A percentile compares a stretch with the other conserved stretches of the same genome.
Conservation (phyloP, 495 filamentous ascomycete species). For the Evernia prunastri region DNA sequence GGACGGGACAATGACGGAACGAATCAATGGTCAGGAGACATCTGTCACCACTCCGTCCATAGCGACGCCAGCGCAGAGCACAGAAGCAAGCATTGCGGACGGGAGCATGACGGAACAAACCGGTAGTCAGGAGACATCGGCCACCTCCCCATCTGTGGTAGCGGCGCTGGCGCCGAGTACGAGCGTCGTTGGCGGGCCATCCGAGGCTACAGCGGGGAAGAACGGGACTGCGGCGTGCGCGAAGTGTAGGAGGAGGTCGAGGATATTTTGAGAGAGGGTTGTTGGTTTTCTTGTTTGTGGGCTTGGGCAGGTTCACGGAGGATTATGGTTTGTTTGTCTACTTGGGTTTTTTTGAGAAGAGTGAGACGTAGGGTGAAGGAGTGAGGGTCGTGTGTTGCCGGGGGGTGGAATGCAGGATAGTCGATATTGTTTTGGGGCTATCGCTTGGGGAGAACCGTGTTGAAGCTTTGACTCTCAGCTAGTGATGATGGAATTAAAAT, state of each 20-base stretch:
- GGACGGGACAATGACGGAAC: background rate
- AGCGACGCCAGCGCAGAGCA: background rate
- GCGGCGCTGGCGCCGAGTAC: background rate
- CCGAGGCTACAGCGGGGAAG: background rate
- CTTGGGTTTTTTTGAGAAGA: background rate
- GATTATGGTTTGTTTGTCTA: background rate
- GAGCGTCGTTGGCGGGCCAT: background rate
- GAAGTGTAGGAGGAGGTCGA: background rate
- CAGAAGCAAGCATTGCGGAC: background rate
- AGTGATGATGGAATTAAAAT: background rate
- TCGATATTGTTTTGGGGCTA: background rate
- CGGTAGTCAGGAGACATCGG: background rate
- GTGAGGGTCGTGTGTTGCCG: background rate
- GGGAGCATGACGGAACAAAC: background rate
- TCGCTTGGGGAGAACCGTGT: background rate
- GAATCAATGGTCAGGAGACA: background rate
- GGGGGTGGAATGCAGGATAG: too few species aligned
- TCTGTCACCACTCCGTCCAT: background rate
- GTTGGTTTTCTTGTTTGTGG: background rate
- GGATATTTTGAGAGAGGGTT: background rate
- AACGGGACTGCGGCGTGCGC: background rate
- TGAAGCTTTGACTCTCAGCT: background rate
- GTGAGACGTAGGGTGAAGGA: background rate
- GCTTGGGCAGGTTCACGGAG: background rate
- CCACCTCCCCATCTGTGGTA: background rate